Evolutionary conservation across 495 filamentous ascomycete species (phyloP), one percentile per base, ranked within the genome.

Genomic region (Podospora bellae-mahoneyi): DNA sequence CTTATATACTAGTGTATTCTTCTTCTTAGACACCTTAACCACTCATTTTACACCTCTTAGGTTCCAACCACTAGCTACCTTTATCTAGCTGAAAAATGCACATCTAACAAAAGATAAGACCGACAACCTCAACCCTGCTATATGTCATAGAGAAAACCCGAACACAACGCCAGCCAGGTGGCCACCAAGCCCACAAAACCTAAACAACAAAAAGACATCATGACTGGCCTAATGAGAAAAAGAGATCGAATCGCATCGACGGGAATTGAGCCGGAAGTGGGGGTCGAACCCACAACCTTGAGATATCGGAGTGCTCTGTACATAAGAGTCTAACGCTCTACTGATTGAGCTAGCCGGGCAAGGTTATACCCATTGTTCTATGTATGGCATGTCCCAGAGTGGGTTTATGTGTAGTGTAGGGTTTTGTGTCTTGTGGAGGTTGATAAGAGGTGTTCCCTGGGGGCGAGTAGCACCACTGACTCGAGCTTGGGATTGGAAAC

Each of bases 261-360:
- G 39, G 39, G 39, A 48, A 48, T 48, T 48, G 39, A 48, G 39
- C 13, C 39, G 13, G 39, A 48, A 13, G 39, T 48, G 39, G 39
- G 39, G 39, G 39, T 48, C 39, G 39, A 48, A 48, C 39, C 39
- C 39, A 48, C 13, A 48, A 48, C 39, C 39, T 48, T 48, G 39
- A 48, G 13, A 48, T 48, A 2, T 9, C 39, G 39, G 39, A 48
- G 39, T 6, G 18, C 5, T 13, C 39, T 7, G 6, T 48, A 39
- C 34, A 39, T 90, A 90, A 90, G 87, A 90, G 88, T 90, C 88
- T 89, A 85, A 90, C 87, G 88, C 88, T 90, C 88, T 90, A 88
- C 87, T 87, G 87, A 90, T 89, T 90, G 88, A 90, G 87, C 87
- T 90, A 90, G 86, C 86, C 77, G 75, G 75, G 75, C 74, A 54